Conservation (phyloP, 2,329 filamentous ascomycete genomes). For the Trichophyton simii region DNA sequence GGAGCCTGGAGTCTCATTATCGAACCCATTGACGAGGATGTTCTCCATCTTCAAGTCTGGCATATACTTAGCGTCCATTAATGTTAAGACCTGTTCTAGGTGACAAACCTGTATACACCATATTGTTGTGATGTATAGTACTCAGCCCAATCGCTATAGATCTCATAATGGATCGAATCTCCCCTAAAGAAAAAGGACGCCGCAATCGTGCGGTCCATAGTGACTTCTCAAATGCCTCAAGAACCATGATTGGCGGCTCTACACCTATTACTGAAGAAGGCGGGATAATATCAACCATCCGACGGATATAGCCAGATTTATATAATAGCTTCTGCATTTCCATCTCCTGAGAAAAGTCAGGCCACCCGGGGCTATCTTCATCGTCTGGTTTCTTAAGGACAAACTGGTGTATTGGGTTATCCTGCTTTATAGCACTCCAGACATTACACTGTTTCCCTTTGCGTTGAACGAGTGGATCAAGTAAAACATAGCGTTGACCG, state of each 20-base stretch:
- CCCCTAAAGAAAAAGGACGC: neutral
- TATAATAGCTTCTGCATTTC: constrained; percentile 4
- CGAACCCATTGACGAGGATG: constrained; percentile 5
- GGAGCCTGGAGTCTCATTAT: constrained; percentile 7
- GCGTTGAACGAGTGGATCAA: too few species aligned
- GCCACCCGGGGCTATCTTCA: constrained; percentile 6
- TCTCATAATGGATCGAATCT: constrained; percentile 9
- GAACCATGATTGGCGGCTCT: constrained; percentile 4
- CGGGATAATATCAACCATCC: constrained; percentile 7
- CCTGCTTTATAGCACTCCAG: too few species aligned
- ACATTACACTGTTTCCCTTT: too few species aligned
- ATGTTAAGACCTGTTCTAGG: neutral
- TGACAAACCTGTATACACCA: constrained; percentile 1
- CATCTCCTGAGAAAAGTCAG: neutral
- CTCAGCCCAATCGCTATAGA: constrained; percentile 2
- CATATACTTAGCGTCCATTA: neutral
- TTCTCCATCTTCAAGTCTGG: constrained; percentile 10
- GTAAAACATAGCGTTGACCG: too few species aligned
- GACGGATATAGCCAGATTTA: constrained; percentile 3
- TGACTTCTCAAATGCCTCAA: constrained; percentile 4
- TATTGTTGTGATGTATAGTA: constrained; percentile 4
- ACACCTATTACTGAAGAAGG: neutral
- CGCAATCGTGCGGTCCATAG: constrained; percentile 3
- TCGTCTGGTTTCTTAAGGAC: constrained; percentile 5
- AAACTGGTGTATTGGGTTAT: neutral